Percentiles rank a stretch among this genome's conserved stretches.
These are phyloP conservation scores for Pythium oligandrum DNA, from an alignment of 352 stramenopile genomes.

Conservation along the genomic window DNA sequence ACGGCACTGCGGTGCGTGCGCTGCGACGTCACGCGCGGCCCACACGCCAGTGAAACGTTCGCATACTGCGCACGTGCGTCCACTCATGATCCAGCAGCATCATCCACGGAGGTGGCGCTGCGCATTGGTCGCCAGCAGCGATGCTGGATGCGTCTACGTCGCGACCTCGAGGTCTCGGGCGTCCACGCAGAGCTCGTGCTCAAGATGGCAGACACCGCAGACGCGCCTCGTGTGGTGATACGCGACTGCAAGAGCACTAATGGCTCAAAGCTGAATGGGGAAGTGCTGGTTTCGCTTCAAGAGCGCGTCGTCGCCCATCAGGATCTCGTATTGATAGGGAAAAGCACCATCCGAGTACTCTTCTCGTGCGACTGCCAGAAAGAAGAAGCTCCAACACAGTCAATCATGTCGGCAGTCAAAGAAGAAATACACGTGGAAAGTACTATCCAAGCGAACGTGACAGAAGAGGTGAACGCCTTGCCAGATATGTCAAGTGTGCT, in stretches of 20 bases:
- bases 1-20: conserved; percentile 19
- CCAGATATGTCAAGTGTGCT: too few species aligned
- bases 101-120: conserved; percentile 7
- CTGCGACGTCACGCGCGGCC: conserved; percentile 19
- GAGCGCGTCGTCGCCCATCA: too few species aligned
- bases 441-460: too few species aligned
- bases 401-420: too few species aligned
- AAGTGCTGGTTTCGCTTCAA: too few species aligned
- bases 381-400: too few species aligned
- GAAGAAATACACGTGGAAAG: too few species aligned
- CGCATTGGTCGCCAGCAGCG: conserved; percentile 38
- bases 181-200: conserved; percentile 40
- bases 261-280: conserved; percentile 47
- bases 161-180: conserved; percentile 59
- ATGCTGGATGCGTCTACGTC: conserved; percentile 42
- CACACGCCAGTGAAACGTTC: conserved; percentile 10
- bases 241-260: conserved; percentile 56
- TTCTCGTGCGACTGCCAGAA: too few species aligned
- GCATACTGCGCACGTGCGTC: too few species aligned
- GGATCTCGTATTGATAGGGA: too few species aligned
- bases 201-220: neutral
- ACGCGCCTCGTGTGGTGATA: neutral
- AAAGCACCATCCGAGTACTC: too few species aligned
- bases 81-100: neutral
- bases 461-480: too few species aligned